phyloP scores from a whole-genome alignment of 2,329 filamentous ascomycete genomes.

The Colletotrichum endophyticum region DNA sequence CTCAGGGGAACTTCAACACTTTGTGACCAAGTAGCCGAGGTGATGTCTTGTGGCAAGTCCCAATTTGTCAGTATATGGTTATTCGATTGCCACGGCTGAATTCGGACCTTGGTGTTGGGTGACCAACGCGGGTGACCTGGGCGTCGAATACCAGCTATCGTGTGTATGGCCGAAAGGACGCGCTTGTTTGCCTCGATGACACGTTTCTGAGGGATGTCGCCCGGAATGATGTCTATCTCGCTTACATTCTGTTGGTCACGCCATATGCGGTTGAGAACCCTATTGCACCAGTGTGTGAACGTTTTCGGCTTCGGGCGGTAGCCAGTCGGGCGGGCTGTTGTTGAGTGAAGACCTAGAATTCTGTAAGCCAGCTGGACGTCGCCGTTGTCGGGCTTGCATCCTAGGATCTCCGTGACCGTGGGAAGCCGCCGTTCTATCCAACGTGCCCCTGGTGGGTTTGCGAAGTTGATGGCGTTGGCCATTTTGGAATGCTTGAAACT shows the following conservation, averaged over 20 bases:
- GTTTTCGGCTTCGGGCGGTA: background rate
- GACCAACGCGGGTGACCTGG: background rate
- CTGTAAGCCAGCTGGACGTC: background rate
- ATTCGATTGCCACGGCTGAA: background rate
- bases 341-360: background rate
- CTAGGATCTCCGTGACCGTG: background rate
- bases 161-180: background rate
- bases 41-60: background rate
- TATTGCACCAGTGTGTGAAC: background rate
- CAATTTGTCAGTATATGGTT: background rate
- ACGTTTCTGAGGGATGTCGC: background rate
- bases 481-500: background rate
- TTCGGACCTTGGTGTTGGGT: background rate
- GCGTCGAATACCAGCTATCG: background rate
- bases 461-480: background rate
- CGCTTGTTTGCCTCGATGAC: slow-evolving; percentile 2
- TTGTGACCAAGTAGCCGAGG: background rate
- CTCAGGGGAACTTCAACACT: background rate
- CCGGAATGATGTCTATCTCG: background rate
- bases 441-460: background rate
- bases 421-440: background rate
- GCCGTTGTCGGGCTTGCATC: background rate
- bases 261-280: background rate
- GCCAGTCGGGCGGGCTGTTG: background rate
- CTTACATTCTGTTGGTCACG: accelerated